Evolutionary conservation across 2,329 filamentous ascomycete genomes (phyloP), one percentile per base, ranked within the genome.

Genomic region (Hypoxylon sp.): DNA sequence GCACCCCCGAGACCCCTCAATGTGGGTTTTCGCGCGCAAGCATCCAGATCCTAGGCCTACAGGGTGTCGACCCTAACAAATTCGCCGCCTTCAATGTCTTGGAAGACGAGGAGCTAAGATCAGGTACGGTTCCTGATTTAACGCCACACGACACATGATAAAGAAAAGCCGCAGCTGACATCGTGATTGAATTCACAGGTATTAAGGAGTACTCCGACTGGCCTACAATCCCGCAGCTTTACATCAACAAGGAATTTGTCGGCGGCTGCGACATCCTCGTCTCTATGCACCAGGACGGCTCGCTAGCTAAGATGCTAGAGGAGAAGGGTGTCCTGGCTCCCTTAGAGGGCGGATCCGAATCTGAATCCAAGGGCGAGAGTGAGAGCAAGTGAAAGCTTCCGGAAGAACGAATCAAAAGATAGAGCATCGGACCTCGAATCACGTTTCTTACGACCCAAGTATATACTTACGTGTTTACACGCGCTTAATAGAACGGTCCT

Each of bases 201-300:
- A 97, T 99, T 84, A 99, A 99, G 84, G 95, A 99, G 82, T 99
- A 96, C 85, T 97, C 94, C 1, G 96, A 98, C 79, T 99, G 96
- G 96, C 96, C 96, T 13, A 99, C 96, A 19, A 98, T 99, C 79
- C 96, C 96, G 6, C 96, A 99, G 81, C 87, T 99, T 17, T 99
- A 98, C 82, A 86, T 99, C 56, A 89, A 97, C 70, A 95, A 95
- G 83, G 95, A 99, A 80, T 99, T 99, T 79, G 86, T 99, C 51
- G 96, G 96, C 61, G 96, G 96, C n/a, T 98, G 94, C 79, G 96
- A 99, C 81, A 99, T 99, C 72, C 81, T 99, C 75, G 91, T 98
- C 79, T 92, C 91, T 2, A 98, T 99, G 96, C 95, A 98, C 83
- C 93, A 98, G 82, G 97, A 93, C 77, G 96, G 96, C 29, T 94